phyloP scores from a whole-genome alignment of 1,284 basidiomycete species.

The Rhodotorula sp. region DNA sequence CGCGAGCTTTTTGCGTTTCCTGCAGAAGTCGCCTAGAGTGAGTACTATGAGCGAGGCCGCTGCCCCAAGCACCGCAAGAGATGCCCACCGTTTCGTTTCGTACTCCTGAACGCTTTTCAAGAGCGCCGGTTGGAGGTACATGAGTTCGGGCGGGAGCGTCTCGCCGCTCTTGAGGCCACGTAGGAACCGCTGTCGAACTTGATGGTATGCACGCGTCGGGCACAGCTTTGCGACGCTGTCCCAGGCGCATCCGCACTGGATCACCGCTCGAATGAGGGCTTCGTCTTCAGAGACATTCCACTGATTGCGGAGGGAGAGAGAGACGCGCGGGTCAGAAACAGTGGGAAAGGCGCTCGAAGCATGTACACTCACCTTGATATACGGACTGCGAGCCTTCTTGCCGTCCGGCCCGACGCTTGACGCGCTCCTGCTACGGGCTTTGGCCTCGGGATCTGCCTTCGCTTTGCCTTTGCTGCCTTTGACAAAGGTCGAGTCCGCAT shows the following conservation, averaged over 20 bases:
- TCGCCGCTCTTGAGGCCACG: conserved; percentile 27
- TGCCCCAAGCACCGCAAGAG: too few relatives aligned
- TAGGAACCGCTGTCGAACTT: conserved; percentile 30
- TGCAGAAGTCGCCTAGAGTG: background rate
- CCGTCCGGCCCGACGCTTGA: background rate
- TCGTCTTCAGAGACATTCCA: conserved; percentile 42
- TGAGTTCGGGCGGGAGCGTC: conserved; percentile 29
- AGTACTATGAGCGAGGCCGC: background rate
- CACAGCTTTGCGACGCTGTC: conserved; percentile 38
- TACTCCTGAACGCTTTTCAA: conserved; percentile 26
- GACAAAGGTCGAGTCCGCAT: background rate
- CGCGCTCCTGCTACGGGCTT: background rate
- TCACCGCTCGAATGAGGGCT: conserved; percentile 37
- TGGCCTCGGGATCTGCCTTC: background rate
- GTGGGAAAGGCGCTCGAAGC: too few relatives aligned
- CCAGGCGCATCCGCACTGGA: conserved; percentile 41
- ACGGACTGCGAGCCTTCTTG: conserved; percentile 32
- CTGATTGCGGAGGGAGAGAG: background rate
- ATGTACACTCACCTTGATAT: conserved; percentile 25
- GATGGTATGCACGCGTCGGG: conserved; percentile 43
- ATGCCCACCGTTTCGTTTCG: conserved; percentile 20
- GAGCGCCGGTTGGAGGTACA: conserved; percentile 28
- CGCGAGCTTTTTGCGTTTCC: conserved; percentile 7
- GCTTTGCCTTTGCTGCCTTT: too few relatives aligned
- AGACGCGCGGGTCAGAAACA: background rate